Evolutionary conservation across 192 early-diverging fungal genomes (phyloP).

Genomic region (Umbelopsis vinacea): DNA sequence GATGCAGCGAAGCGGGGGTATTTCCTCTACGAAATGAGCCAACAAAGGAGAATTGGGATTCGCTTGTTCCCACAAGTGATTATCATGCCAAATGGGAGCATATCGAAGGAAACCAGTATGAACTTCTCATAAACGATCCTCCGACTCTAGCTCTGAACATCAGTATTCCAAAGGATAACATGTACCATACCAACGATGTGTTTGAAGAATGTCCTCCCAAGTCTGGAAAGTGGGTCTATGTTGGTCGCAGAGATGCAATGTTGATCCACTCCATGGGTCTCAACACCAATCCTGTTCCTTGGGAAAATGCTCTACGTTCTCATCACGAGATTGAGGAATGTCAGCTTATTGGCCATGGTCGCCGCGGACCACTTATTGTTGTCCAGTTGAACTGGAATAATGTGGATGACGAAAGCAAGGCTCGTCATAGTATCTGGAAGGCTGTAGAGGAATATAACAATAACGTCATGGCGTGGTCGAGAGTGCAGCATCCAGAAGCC

Average conservation of each 20-base stretch:
- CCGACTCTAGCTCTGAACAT: not conserved
- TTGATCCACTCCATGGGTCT: constrained; percentile 1
- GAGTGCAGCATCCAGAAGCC: not conserved
- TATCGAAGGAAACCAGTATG: constrained; percentile 13
- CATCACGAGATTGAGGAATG: not conserved
- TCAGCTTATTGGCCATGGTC: constrained; percentile 1
- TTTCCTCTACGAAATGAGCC: constrained; percentile 6
- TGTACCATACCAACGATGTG: constrained; percentile 7
- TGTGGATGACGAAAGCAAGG: not conserved
- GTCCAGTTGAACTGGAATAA: constrained; percentile 5
- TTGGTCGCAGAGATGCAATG: constrained; percentile 16
- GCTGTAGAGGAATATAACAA: not conserved
- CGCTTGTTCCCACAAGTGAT: not conserved
- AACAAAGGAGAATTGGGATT: not conserved
- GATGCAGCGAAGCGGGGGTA: not conserved
- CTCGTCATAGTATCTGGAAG: not conserved
- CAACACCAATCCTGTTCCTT: constrained; percentile 10
- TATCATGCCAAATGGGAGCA: not conserved
- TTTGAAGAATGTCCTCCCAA: constrained; percentile 4
- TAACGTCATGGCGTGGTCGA: not conserved
- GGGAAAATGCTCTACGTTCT: constrained; percentile 2
- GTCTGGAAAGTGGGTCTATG: not conserved
- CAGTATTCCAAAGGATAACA: not conserved
- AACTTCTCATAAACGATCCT: not conserved
- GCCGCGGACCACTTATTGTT: not conserved